Evolutionary conservation across 2,329 filamentous ascomycete genomes (phyloP), one percentile per base, ranked within the genome.

Genomic region (Diplodia mutila): DNA sequence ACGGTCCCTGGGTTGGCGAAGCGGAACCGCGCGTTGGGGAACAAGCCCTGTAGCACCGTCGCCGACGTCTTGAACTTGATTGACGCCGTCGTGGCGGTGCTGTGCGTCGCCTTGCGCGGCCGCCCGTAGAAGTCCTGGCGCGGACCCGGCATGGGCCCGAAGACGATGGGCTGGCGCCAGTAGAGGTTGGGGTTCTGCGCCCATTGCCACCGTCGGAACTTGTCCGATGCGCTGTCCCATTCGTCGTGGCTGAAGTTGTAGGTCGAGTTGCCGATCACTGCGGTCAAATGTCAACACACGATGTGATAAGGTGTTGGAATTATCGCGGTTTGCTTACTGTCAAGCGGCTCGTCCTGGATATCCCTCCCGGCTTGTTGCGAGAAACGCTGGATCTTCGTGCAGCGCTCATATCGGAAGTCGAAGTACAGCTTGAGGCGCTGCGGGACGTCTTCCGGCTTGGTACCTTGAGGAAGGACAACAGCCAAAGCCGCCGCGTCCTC

Each of bases 401-500:
- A 87, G 39, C 89, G 83, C 29, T 85, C 83, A 48, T 86, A 83
- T 11, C 90, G 81, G 61, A 86, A 84, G 37, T 84, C 78, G 68
- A 90, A 80, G 71, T 90, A 90, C 0, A 91, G 78, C 67, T 81
- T 80, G 7, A 91, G 77, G 0, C 89, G 82, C 11, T 85, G 83
- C 37, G 66, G 51, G 9, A 67, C 57, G 4, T 67, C 66, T 23
- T 63, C 55, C 21, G 57, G 48, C 66, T 23, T 34, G 5, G 66
- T 67, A 3, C 66, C 66, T 32, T 34, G 14, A 9, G 66, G 66
- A 0, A 67, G 78, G 12, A 91, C 80, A 1, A 85, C 83, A 0
- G 82, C 83, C 0, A 92, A 74, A 0, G 87, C 83, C 0, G 85
- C 86, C 0, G 85, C 89, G 69, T 92, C 90, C 73, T 92, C 89